These are phyloP conservation scores for Psilocybe cubensis DNA, from an alignment of 768 basidiomycete genomes.

Conservation along the genomic window DNA sequence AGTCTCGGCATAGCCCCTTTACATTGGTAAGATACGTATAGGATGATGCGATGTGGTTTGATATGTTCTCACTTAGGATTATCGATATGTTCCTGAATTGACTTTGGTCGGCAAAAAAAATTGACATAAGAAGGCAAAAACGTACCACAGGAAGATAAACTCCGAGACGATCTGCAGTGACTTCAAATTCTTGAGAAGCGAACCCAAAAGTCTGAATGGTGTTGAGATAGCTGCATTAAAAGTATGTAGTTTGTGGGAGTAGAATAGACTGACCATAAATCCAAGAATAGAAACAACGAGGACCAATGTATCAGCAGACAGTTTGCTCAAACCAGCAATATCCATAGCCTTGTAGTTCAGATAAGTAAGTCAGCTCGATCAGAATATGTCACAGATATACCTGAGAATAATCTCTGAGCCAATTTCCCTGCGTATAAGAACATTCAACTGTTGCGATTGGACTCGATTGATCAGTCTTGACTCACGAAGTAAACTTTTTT, in stretches of 20 bases:
- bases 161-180: conserved; percentile 72
- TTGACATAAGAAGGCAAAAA: background rate
- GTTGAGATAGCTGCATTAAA: background rate
- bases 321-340: conserved; percentile 69
- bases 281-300: conserved; percentile 61
- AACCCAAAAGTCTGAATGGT: conserved; percentile 57
- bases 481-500: conserved; percentile 70
- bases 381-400: conserved; percentile 25
- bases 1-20: conserved; percentile 67
- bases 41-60: background rate
- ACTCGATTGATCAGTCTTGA: background rate
- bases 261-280: conserved; percentile 43
- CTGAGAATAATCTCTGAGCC: conserved; percentile 74
- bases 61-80: conserved; percentile 60
- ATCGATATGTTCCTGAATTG: conserved; percentile 70
- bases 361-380: conserved; percentile 1
- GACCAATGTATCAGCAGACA: conserved; percentile 65
- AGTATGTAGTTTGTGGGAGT: background rate
- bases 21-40: background rate
- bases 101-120: background rate
- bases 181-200: conserved; percentile 70
- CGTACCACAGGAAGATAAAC: conserved; percentile 72
- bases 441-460: background rate
- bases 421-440: conserved; percentile 51
- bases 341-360: conserved; percentile 61